A percentile compares a stretch with the other conserved stretches of the same genome.
Conservation (phyloP, 2,329 filamentous ascomycete species). For the Emergomyces orientalis region DNA sequence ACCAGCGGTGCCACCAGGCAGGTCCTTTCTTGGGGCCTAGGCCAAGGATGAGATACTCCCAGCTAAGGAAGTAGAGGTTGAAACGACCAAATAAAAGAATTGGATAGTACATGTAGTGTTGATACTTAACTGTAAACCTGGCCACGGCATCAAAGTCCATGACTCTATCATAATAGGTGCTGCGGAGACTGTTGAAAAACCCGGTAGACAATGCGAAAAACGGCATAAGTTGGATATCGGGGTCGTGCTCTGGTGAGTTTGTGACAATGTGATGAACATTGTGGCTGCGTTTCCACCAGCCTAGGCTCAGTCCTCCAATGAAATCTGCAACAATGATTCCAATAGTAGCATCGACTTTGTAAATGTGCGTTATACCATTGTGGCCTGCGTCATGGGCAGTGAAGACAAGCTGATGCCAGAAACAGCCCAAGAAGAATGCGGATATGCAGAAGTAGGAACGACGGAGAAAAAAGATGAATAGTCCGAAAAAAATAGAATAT, state of each 20-base stretch:
- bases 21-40: conserved; percentile 64
- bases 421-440: conserved; percentile 64
- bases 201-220: conserved; percentile 79
- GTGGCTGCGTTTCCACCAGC: conserved; percentile 96
- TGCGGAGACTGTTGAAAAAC: conserved; percentile 61
- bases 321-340: conserved; percentile 87
- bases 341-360: conserved; percentile 69
- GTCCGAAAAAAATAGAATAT: conserved; percentile 59
- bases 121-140: conserved; percentile 58
- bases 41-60: conserved; percentile 62
- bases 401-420: conserved; percentile 95
- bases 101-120: conserved; percentile 75
- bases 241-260: conserved; percentile 92
- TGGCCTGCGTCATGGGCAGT: conserved; percentile 90
- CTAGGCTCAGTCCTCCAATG: conserved; percentile 74
- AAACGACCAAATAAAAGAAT: conserved; percentile 73
- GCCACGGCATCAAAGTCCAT: conserved; percentile 69
- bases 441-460: conserved; percentile 59
- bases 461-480: conserved; percentile 52
- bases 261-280: conserved; percentile 97
- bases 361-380: conserved; percentile 92
- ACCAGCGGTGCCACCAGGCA: conserved; percentile 71
- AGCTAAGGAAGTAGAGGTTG: conserved; percentile 75
- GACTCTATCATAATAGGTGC: conserved; percentile 71
- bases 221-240: conserved; percentile 85